Percentiles rank a stretch among this genome's conserved stretches.
Conservation (phyloP, 306 rosid genomes). For the Cicer arietinum region DNA sequence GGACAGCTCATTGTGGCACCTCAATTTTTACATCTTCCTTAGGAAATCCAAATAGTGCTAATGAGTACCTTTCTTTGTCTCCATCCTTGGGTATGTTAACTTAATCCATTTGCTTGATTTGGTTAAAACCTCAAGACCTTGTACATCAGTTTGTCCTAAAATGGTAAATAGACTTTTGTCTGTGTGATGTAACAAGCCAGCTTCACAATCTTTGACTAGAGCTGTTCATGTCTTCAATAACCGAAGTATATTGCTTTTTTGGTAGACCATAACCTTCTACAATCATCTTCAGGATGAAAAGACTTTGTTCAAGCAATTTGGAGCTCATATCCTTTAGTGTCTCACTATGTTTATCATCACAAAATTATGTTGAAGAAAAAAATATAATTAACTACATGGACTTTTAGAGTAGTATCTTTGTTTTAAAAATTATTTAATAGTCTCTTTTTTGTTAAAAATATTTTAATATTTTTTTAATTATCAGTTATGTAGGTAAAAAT, state of each 20-base stretch:
- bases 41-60: too few relatives aligned
- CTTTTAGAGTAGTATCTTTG: too few relatives aligned
- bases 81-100: conserved; percentile 46
- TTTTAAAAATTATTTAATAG: too few relatives aligned
- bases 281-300: conserved; percentile 51
- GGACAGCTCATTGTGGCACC: too few relatives aligned
- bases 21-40: too few relatives aligned
- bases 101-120: conserved; percentile 61
- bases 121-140: conserved; percentile 57
- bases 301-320: conserved; percentile 48
- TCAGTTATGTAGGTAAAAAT: too few relatives aligned
- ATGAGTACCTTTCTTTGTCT: too few relatives aligned
- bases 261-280: conserved; percentile 53
- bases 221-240: conserved; percentile 44
- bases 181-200: conserved; percentile 51
- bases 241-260: conserved; percentile 42
- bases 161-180: conserved; percentile 54
- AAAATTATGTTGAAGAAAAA: too few relatives aligned
- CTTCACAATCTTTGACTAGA: conserved; percentile 27
- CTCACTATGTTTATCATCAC: conserved; percentile 42
- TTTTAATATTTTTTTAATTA: too few relatives aligned
- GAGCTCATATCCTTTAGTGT: conserved; percentile 47
- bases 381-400: too few relatives aligned
- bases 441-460: too few relatives aligned
- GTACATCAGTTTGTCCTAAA: conserved; percentile 59